Conservation (phyloP, 768 basidiomycete species). For the Sporobolomyces roseus region DNA sequence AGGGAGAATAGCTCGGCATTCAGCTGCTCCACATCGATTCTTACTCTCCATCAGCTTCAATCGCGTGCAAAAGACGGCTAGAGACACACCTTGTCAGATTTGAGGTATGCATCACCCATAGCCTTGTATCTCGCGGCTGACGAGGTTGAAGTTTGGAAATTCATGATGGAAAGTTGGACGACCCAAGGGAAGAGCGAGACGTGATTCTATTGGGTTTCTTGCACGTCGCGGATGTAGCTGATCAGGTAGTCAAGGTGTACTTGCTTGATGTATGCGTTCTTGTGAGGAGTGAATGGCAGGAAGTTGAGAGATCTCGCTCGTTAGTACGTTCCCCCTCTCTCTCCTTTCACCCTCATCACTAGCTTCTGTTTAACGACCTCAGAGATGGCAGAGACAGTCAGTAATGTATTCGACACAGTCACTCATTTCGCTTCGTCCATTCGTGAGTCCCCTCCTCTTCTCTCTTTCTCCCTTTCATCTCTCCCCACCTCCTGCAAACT, state of each 20-base stretch:
- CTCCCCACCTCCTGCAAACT: not conserved
- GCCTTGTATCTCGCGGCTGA: slow-evolving; percentile 54
- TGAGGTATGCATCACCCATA: slow-evolving; percentile 94
- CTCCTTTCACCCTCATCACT: not conserved
- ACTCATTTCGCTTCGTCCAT: slow-evolving; percentile 9
- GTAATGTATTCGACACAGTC: slow-evolving; percentile 3
- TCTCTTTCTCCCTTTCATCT: slow-evolving; percentile 1
- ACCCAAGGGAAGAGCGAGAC: not conserved
- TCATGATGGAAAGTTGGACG: not conserved
- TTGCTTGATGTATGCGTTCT: not conserved
- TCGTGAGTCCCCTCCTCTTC: not conserved
- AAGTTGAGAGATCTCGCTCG: not conserved
- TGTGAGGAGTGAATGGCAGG: not conserved
- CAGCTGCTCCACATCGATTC: slow-evolving; percentile 54
- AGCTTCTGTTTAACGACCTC: too few relatives aligned
- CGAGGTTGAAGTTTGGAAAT: slow-evolving; percentile 17
- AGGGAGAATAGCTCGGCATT: slow-evolving; percentile 96
- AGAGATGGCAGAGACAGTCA: slow-evolving; percentile 9
- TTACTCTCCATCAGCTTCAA: not conserved
- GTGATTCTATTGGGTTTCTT: too few relatives aligned
- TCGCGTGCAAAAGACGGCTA: not conserved
- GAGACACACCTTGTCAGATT: slow-evolving; percentile 76
- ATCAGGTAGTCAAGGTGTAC: not conserved
- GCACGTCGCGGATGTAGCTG: not conserved
- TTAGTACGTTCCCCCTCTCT: not conserved